Conservation (phyloP, 306 rosid genomes). For the Fragaria vesca region DNA sequence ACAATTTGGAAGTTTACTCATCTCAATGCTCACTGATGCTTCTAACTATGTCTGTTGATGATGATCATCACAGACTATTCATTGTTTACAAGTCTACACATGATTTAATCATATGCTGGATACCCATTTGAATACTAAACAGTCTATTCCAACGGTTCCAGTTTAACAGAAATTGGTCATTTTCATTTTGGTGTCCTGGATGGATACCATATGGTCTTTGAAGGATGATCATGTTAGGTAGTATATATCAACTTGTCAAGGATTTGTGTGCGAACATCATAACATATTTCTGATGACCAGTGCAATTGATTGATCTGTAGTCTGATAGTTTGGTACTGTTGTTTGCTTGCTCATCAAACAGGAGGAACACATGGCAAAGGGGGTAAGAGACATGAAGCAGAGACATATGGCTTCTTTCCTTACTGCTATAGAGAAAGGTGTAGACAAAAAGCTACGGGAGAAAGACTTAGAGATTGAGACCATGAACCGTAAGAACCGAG, state of each 20-base stretch:
- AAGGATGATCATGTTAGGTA: background rate
- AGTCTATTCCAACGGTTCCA: background rate
- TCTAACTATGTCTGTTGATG: background rate
- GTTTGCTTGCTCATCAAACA: constrained; percentile 27
- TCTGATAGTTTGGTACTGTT: background rate
- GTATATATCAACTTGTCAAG: background rate
- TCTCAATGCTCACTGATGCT: background rate
- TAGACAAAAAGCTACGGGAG: constrained; percentile 57
- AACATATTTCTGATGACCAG: background rate
- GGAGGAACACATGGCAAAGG: constrained; percentile 84
- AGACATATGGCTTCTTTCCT: constrained; percentile 67
- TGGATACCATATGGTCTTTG: background rate
- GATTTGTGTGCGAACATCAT: background rate
- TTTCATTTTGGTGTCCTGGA: background rate
- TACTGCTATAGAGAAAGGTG: constrained; percentile 66
- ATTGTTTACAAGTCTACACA: background rate
- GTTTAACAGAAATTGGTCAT: background rate
- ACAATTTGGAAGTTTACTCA: background rate
- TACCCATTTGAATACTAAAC: background rate
- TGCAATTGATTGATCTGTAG: background rate
- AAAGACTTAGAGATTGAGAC: constrained; percentile 75
- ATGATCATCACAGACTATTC: background rate
- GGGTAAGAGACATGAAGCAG: constrained; percentile 75
- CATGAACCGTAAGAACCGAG: constrained; percentile 69
- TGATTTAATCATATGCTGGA: background rate